These are phyloP conservation scores for Russula sp. DNA, from an alignment of 768 basidiomycete species.

Conservation along the genomic window DNA sequence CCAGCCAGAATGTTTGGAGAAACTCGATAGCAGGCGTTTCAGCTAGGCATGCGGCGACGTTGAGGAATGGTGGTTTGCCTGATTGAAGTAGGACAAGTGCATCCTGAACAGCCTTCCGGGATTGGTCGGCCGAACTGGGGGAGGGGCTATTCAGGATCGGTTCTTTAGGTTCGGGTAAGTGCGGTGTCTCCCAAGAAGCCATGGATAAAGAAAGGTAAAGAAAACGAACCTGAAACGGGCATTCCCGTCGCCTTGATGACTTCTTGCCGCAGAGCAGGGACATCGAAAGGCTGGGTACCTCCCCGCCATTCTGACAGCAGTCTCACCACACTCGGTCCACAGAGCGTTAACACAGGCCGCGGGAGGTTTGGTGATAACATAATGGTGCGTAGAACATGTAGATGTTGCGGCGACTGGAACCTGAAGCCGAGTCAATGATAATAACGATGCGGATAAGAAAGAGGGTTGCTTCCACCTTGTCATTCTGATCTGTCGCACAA, in stretches of 20 bases:
- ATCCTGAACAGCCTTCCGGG: conserved; percentile 53
- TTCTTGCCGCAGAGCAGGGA: conserved; percentile 41
- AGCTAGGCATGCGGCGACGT: conserved; percentile 64
- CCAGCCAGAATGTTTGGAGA: conserved; percentile 65
- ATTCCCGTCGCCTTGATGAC: conserved; percentile 42
- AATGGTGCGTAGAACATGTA: conserved; percentile 65
- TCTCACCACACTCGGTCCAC: conserved; percentile 54
- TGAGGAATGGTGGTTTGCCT: conserved; percentile 61
- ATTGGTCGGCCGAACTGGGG: conserved; percentile 48
- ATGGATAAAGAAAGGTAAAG: not conserved
- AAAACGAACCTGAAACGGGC: conserved; percentile 40
- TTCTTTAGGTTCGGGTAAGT: conserved; percentile 10
- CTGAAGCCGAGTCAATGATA: conserved; percentile 37
- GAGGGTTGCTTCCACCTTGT: conserved; percentile 11
- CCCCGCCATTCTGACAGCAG: conserved; percentile 42
- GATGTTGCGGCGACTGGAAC: conserved; percentile 47
- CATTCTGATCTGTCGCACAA: conserved; percentile 56
- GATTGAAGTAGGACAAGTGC: conserved; percentile 57
- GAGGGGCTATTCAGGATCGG: conserved; percentile 1
- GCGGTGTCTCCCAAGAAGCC: not conserved
- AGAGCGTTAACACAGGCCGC: conserved; percentile 60
- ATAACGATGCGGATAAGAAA: not conserved
- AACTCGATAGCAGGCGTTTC: conserved; percentile 58
- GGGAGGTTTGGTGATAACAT: conserved; percentile 65
- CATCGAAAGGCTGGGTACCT: conserved; percentile 38